phyloP scores from a whole-genome alignment of 768 basidiomycete species.

The Gymnopilus junonius region DNA sequence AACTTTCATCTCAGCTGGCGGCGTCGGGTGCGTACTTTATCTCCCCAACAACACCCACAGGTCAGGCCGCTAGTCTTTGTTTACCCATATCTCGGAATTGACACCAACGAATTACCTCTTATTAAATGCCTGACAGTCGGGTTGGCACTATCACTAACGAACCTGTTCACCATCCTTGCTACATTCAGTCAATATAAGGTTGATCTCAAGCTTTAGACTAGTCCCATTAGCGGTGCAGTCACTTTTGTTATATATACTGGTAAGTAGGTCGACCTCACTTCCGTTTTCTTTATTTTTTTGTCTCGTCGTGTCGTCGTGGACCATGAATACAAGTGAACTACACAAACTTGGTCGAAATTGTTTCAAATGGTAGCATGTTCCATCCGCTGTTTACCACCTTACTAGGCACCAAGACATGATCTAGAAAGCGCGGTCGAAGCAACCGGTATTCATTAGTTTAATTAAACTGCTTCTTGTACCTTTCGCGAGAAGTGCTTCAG shows the following conservation, averaged over 20 bases:
- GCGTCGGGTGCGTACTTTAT: slow-evolving; percentile 84
- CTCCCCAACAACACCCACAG: slow-evolving; percentile 48
- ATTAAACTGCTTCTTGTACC: slow-evolving; percentile 1
- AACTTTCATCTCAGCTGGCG: slow-evolving; percentile 95
- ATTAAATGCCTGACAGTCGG: slow-evolving; percentile 97
- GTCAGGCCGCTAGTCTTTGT: slow-evolving; percentile 90
- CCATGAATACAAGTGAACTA: too few species aligned
- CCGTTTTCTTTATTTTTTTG: background rate
- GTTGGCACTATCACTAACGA: slow-evolving; percentile 95
- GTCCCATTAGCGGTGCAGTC: slow-evolving; percentile 97
- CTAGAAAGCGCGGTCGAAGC: background rate
- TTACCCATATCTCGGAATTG: slow-evolving; percentile 91
- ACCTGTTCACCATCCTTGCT: slow-evolving; percentile 96
- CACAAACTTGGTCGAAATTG: too few species aligned
- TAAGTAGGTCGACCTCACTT: slow-evolving; percentile 77
- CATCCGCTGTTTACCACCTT: background rate
- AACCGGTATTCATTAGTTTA: slow-evolving; percentile 4
- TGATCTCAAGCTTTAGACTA: slow-evolving; percentile 95
- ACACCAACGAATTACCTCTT: slow-evolving; percentile 82
- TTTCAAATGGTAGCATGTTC: too few species aligned
- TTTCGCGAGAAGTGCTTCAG: background rate
- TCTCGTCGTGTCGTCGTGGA: slow-evolving; percentile 1
- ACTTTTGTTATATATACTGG: slow-evolving; percentile 99
- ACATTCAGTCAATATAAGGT: slow-evolving; percentile 99
- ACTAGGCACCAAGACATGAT: background rate